These are phyloP conservation scores for Xylariaceae sp. DNA, from an alignment of 2,329 filamentous ascomycete genomes.

Conservation along the genomic window DNA sequence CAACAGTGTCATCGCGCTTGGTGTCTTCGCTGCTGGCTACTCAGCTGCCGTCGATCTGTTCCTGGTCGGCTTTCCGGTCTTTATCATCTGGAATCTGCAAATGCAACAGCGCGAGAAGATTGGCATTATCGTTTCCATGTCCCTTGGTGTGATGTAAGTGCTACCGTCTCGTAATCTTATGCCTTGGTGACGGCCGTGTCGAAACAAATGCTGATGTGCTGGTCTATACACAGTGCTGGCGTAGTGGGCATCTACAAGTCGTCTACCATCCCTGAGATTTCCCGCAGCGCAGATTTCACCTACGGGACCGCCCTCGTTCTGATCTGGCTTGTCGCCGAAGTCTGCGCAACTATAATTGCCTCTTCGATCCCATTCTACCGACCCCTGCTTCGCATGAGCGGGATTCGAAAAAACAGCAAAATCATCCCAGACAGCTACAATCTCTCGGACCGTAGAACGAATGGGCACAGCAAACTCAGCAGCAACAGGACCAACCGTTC, in stretches of 20 bases:
- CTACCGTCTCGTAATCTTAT: background rate
- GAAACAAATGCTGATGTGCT: background rate
- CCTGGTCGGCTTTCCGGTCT: background rate
- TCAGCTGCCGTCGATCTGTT: conserved; percentile 5
- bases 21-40: conserved; percentile 4
- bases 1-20: conserved; percentile 1
- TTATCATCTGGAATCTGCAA: conserved; percentile 6
- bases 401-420: background rate
- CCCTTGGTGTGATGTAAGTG: conserved; percentile 3
- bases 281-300: conserved; percentile 4
- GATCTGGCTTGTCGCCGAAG: conserved; percentile 9
- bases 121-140: conserved; percentile 5
- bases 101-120: conserved; percentile 1
- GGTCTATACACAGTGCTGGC: background rate
- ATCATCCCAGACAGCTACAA: background rate
- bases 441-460: background rate
- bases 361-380: conserved; percentile 8
- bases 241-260: conserved; percentile 8
- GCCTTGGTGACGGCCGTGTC: background rate
- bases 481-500: background rate
- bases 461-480: background rate
- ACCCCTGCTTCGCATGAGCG: background rate
- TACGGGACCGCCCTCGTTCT: conserved; percentile 3
- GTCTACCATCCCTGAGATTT: conserved; percentile 1
- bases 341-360: conserved; percentile 4